phyloP scores from a whole-genome alignment of 1,284 basidiomycete genomes.

The Tylopilus microsporus region DNA sequence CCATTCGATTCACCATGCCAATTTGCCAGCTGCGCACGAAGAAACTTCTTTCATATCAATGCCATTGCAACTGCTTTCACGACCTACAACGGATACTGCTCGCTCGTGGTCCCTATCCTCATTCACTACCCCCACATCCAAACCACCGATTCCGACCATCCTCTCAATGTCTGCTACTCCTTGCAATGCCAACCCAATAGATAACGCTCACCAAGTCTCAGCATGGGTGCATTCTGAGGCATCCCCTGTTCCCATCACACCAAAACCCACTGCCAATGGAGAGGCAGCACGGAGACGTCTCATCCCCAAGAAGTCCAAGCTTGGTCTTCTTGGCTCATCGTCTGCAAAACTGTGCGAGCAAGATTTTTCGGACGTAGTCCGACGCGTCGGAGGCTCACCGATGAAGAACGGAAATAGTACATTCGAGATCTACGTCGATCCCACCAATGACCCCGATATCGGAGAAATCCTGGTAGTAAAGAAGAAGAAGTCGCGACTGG shows the following conservation, averaged over 20 bases:
- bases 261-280: too few species aligned
- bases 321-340: slow-evolving; percentile 46
- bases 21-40: too few species aligned
- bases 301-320: slow-evolving; percentile 68
- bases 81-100: slow-evolving; percentile 22
- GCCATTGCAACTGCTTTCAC: slow-evolving; percentile 28
- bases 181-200: too few species aligned
- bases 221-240: too few species aligned
- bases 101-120: too few species aligned
- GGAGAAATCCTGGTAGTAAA: slow-evolving; percentile 70
- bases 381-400: slow-evolving; percentile 49
- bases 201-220: too few species aligned
- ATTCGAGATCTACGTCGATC: slow-evolving; percentile 73
- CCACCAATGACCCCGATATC: slow-evolving; percentile 58
- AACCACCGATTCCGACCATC: slow-evolving; percentile 52
- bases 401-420: slow-evolving; percentile 44
- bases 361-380: slow-evolving; percentile 59
- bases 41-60: too few species aligned
- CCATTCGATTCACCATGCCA: too few species aligned
- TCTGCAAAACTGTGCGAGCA: slow-evolving; percentile 36
- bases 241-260: too few species aligned
- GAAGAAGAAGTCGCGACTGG: slow-evolving; percentile 69
- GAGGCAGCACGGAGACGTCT: too few species aligned
- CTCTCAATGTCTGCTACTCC: slow-evolving; percentile 10
- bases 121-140: slow-evolving; percentile 16